Evolutionary conservation across 2,329 filamentous ascomycete genomes (phyloP).

Genomic region (Teratosphaeria destructans): DNA sequence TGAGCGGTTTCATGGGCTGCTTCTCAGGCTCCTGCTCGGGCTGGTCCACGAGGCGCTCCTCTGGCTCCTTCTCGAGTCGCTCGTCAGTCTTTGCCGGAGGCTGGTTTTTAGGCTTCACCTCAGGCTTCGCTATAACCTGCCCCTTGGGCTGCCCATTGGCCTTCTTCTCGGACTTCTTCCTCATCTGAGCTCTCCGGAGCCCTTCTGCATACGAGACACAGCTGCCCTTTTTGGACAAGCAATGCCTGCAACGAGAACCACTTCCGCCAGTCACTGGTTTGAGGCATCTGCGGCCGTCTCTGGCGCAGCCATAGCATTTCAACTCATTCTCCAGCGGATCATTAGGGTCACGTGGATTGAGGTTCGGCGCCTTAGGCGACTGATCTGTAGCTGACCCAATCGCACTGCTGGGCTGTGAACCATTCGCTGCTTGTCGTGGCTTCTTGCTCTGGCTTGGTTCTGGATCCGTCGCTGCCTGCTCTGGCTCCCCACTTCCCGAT

Average conservation of each 20-base stretch:
- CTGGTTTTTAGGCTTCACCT: neutral
- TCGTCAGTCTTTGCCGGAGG: neutral
- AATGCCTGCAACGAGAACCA: neutral
- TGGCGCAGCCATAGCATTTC: neutral
- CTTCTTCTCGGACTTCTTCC: neutral
- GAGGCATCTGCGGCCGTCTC: neutral
- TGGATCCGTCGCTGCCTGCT: neutral
- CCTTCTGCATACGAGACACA: neutral
- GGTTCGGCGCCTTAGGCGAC: neutral
- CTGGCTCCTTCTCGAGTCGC: neutral
- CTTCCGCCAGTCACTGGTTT: neutral
- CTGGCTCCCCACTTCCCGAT: neutral
- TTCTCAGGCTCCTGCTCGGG: neutral
- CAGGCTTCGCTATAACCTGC: neutral
- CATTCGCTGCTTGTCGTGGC: neutral
- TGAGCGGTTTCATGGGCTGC: neutral
- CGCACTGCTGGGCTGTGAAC: neutral
- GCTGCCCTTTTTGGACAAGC: neutral
- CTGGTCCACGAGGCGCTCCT: neutral
- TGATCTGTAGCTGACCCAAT: neutral
- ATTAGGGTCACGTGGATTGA: neutral
- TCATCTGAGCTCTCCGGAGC: neutral
- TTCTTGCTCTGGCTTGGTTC: neutral
- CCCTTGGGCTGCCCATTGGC: neutral
- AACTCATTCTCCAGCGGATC: neutral